These are phyloP conservation scores for Thermomucor indicae-seudaticae DNA, from an alignment of 371 early-diverging fungal species.

Conservation along the genomic window DNA sequence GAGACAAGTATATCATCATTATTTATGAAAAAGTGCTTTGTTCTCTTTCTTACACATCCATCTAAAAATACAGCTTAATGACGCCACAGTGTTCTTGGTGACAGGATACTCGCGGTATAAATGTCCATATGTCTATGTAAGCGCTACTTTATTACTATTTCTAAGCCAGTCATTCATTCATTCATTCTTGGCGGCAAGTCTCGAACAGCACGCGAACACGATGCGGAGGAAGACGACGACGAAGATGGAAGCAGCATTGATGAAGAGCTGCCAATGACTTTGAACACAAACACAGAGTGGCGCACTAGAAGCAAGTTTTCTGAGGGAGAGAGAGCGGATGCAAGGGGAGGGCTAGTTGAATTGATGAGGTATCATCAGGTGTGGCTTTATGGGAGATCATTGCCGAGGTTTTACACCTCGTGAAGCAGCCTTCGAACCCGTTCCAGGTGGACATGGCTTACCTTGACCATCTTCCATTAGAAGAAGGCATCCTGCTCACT, in stretches of 20 bases:
- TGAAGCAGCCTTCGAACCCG: constrained; percentile 61
- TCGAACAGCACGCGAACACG: constrained; percentile 56
- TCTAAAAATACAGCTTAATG: constrained; percentile 32
- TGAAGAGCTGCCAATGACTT: constrained; percentile 55
- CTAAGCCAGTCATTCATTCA: not conserved
- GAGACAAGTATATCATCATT: constrained; percentile 26
- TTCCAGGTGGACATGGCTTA: constrained; percentile 64
- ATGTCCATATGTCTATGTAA: constrained; percentile 81
- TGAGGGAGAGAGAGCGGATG: constrained; percentile 7
- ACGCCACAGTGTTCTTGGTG: constrained; percentile 59
- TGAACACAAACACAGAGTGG: constrained; percentile 60
- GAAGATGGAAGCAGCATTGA: too few relatives aligned
- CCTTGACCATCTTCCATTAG: constrained; percentile 54
- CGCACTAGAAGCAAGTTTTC: constrained; percentile 6
- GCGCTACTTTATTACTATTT: not conserved
- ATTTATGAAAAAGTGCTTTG: constrained; percentile 1
- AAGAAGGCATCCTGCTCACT: constrained; percentile 59
- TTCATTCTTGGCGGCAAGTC: not conserved
- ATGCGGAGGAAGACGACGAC: constrained; percentile 50
- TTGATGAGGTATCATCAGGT: constrained; percentile 33
- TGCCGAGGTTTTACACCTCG: constrained; percentile 60
- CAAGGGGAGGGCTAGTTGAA: not conserved
- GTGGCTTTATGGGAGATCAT: constrained; percentile 76
- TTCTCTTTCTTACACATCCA: not conserved
- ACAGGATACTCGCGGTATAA: constrained; percentile 77